Evolutionary conservation across 2,329 filamentous ascomycete species (phyloP).

Genomic region (Beauveria rudraprayagi): DNA sequence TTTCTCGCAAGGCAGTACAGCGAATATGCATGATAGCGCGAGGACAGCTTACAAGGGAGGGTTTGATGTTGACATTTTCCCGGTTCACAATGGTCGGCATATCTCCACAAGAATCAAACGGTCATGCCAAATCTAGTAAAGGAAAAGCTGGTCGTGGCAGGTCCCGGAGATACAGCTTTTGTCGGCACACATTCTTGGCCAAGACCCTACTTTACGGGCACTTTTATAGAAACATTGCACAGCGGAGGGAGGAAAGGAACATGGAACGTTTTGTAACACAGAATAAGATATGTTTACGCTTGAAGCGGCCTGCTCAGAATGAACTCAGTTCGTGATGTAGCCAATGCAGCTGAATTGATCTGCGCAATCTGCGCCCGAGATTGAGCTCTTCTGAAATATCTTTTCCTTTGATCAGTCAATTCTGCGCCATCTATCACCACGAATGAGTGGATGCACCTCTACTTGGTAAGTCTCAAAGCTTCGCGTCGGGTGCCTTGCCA

Average conservation of each 20-base stretch:
- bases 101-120: background rate
- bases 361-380: background rate
- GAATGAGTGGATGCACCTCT: no score
- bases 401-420: background rate
- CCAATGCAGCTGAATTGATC: background rate
- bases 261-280: background rate
- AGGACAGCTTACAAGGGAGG: background rate
- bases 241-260: background rate
- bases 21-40: background rate
- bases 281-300: background rate
- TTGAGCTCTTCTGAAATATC: background rate
- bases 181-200: background rate
- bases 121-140: background rate
- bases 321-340: background rate
- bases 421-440: background rate
- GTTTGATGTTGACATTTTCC: background rate
- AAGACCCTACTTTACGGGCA: background rate
- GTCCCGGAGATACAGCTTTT: background rate
- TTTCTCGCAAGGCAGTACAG: background rate
- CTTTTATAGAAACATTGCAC: background rate
- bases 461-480: no score
- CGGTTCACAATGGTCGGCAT: background rate
- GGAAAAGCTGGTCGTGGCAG: background rate
- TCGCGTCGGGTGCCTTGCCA: no score
- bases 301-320: background rate